Conservation (phyloP, 345 rosid genomes). For the Hirschfeldia incana region DNA sequence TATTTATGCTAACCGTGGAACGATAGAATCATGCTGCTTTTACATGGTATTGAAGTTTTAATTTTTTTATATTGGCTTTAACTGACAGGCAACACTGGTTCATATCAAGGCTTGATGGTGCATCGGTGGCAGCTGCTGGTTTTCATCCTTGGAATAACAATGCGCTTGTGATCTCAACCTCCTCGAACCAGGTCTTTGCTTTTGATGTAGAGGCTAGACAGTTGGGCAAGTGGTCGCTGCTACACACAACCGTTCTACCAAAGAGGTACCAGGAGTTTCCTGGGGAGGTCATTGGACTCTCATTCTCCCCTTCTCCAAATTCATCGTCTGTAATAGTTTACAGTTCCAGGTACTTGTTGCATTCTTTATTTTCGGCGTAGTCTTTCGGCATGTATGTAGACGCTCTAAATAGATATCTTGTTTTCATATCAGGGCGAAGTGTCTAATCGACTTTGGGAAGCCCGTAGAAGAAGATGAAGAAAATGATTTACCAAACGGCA, state of each 20-base stretch:
- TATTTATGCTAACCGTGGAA: neutral
- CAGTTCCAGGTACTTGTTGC: slow-evolving; percentile 71
- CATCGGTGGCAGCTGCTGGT: slow-evolving; percentile 94
- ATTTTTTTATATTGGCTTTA: neutral
- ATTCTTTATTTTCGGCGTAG: neutral
- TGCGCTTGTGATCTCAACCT: slow-evolving; percentile 73
- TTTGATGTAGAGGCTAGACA: slow-evolving; percentile 88
- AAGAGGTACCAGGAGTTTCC: slow-evolving; percentile 84
- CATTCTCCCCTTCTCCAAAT: slow-evolving; percentile 65
- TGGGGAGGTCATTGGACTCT: slow-evolving; percentile 88
- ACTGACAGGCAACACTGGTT: slow-evolving; percentile 92
- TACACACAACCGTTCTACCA: slow-evolving; percentile 49
- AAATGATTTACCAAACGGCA: slow-evolving; percentile 28
- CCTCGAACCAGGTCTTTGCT: slow-evolving; percentile 78
- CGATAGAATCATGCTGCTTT: neutral
- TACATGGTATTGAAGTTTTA: neutral
- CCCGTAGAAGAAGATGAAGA: slow-evolving; percentile 60
- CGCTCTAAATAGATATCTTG: neutral
- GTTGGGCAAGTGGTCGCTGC: slow-evolving; percentile 78
- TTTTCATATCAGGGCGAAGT: slow-evolving; percentile 66
- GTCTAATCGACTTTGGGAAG: slow-evolving; percentile 75
- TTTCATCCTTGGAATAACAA: slow-evolving; percentile 72
- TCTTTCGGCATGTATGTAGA: neutral
- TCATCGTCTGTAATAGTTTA: slow-evolving; percentile 68
- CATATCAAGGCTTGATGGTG: slow-evolving; percentile 85